Evolutionary conservation across 805 yeast species (phyloP).

Genomic region (Myxozyma geophila): DNA sequence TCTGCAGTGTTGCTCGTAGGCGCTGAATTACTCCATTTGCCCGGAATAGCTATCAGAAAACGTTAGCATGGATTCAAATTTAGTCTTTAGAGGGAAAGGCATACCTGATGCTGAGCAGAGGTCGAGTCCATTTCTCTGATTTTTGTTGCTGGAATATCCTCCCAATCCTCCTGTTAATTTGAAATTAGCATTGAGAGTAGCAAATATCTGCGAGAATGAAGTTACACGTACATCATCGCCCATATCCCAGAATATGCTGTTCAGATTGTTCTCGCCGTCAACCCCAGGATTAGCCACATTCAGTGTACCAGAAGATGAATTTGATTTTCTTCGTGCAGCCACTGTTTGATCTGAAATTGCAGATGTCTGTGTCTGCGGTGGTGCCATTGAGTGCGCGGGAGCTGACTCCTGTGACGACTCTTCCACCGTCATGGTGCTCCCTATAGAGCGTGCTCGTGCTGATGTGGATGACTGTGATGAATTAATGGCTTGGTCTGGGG

Average conservation of each 20-base stretch:
- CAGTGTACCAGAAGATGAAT: slow-evolving; percentile 3
- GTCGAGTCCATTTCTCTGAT: slow-evolving; percentile 24
- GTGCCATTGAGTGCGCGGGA: neutral
- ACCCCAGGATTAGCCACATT: neutral
- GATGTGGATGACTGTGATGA: slow-evolving; percentile 5
- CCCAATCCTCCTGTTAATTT: slow-evolving; percentile 29
- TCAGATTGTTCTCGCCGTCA: neutral
- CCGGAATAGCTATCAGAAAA: slow-evolving; percentile 18
- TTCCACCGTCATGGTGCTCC: slow-evolving; percentile 6
- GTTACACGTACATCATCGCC: slow-evolving; percentile 12
- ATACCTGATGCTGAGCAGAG: slow-evolving; percentile 28
- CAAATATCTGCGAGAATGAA: neutral
- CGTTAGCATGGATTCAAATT: neutral
- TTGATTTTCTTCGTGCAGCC: slow-evolving; percentile 4
- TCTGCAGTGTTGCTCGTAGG: slow-evolving; percentile 18
- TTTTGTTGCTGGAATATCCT: slow-evolving; percentile 21
- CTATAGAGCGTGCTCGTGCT: neutral
- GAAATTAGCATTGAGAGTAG: neutral
- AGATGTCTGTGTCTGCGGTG: neutral
- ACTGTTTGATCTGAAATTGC: neutral
- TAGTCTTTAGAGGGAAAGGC: neutral
- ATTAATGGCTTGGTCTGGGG: neutral
- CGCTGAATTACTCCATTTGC: slow-evolving; percentile 26
- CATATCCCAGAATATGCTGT: neutral
- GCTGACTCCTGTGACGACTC: slow-evolving; percentile 9